These are phyloP conservation scores for Chaetomiaceae sp. DNA, from an alignment of 2,329 filamentous ascomycete genomes.

Conservation along the genomic window DNA sequence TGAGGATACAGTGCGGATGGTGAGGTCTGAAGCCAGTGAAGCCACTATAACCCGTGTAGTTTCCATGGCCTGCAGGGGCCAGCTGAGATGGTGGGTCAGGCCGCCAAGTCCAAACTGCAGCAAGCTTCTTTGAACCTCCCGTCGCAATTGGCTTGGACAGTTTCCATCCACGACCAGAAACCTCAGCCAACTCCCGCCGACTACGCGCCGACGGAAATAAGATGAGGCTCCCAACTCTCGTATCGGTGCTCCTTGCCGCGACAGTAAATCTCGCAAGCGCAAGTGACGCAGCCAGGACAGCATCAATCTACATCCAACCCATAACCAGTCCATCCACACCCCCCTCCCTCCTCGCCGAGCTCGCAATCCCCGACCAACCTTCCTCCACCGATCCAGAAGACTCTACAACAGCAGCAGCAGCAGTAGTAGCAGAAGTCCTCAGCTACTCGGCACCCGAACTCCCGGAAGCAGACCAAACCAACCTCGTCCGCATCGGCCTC, in stretches of 20 bases:
- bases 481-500: slow-evolving; percentile 55
- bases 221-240: slow-evolving; percentile 14
- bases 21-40: no score
- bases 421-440: slow-evolving; percentile 31
- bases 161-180: not conserved
- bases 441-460: slow-evolving; percentile 56
- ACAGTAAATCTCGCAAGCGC: slow-evolving; percentile 1
- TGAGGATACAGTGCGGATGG: no score
- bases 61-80: no score
- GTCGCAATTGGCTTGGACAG: not conserved
- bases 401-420: not conserved
- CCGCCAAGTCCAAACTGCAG: not conserved
- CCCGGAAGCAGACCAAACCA: slow-evolving; percentile 34
- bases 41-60: no score
- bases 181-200: not conserved
- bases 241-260: slow-evolving; percentile 14
- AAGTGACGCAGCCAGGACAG: slow-evolving; percentile 34
- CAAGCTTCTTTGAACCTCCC: not conserved
- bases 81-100: not conserved
- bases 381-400: slow-evolving; percentile 29
- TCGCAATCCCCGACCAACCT: slow-evolving; percentile 49
- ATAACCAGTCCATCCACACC: slow-evolving; percentile 37
- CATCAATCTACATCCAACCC: slow-evolving; percentile 52
- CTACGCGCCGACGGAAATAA: not conserved
- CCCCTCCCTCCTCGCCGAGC: slow-evolving; percentile 46